Evolutionary conservation across 2,329 filamentous ascomycete species (phyloP), one percentile per base, ranked within the genome.

Genomic region (Xylaria sp.): DNA sequence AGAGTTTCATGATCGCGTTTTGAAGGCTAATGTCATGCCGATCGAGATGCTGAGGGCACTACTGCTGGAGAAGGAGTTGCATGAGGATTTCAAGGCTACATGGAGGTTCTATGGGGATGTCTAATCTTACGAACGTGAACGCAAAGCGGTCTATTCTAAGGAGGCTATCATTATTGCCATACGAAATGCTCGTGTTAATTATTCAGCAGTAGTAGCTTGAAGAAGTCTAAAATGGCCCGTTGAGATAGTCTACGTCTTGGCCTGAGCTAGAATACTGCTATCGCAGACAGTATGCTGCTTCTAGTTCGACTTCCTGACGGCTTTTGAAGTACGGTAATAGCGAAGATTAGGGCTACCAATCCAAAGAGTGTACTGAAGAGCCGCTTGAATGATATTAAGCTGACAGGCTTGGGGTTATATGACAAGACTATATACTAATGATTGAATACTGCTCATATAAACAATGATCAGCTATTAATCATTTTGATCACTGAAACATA

Each of bases 11-110:
- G 86, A 90, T 74, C 73, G 75, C 2, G 80, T 89, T 2, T 74
- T 90, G 71, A 80, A 74, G 52, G 82, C 82, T 0, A 87, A 87
- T 66, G 79, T 82, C 56, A 87, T 89, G 83, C 85, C 86, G 0
- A 84, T 88, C 63, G 87, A 88, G 77, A 74, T 89, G 68, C 73
- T 88, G 41, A 78, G 87, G 52, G 86, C 85, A 2, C 71, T 88
- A 64, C 66, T 89, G 10, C 75, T 82, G 54, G 78, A 80, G 3
- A 74, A 82, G 67, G 78, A 81, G 18, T 70, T 89, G 25, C 72
- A 73, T 25, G 73, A 76, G 20, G 81, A 87, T 15, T 85, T 84
- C 66, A 81, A 83, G 71, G 77, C 84, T 0, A 75, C 77, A 46
- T 89, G 87, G 86, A 84, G 75, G 72, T 89, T 87, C 72, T 85